Base-by-base conservation (phyloP, 2,329 filamentous ascomycete genomes). In the Bimuria novae-zelandiae region DNA sequence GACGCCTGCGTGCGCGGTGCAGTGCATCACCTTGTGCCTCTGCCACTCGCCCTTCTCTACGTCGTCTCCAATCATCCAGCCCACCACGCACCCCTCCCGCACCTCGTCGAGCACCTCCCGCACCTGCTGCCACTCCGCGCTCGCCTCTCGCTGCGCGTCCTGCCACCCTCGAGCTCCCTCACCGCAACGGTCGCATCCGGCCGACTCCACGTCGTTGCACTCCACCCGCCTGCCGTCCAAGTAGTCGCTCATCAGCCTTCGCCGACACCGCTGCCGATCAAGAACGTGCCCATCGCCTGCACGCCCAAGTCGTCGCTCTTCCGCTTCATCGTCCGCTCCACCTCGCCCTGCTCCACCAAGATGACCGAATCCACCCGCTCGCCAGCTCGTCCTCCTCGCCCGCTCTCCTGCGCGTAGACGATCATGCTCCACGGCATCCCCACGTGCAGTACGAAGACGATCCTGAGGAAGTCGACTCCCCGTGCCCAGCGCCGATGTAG, bases 391-490 rank as follows among this genome's bases (percentile, higher is more conserved):
- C 54, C 30, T 1, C 48, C 41, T 14, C 25, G 45, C 30, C 54
- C 27, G 23, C 56, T 59, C 25, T 42, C 46, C 44, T 60, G 22
- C 3, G 37, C 22, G 40, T 46, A 60, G 33, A 57, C 33, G 12
- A 47, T 55, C 21, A 59, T 59, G 29, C 54, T 59, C 51, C 27
- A 59, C 27, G 27, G 45, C 36, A 56, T 56, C 32, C 36, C 48
- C 30, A 56, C 40, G 29, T 59, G 44, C 30, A 59, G 21, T 3
- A 57, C 27, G 43, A 5, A 40, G 11, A 40, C 21, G 14, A 40
- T 40, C 6, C 36, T 14, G 3, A 21, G 36, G 14, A 40, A 40
- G 36, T 40, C 36, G 8, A 40, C 21, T n/a, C 6, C 21, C 21
- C 11, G 21, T 40, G 4, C 21, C 21, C 5, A 40, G 36, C 21